Evolutionary conservation across 2,329 filamentous ascomycete genomes (phyloP).

Genomic region (Alternaria sp.): DNA sequence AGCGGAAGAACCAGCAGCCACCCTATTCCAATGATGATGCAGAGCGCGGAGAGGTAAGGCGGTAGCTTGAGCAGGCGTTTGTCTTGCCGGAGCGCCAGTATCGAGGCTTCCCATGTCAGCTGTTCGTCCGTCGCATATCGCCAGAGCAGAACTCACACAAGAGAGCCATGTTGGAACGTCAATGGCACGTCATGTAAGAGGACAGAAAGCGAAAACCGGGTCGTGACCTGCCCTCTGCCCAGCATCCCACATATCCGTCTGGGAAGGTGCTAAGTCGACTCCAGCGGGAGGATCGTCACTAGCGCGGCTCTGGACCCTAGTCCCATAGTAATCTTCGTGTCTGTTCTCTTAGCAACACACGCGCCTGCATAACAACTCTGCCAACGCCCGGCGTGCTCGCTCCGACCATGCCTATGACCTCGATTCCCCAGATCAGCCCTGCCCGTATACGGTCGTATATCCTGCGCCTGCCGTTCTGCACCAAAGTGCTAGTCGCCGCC

Average conservation of each 20-base stretch:
- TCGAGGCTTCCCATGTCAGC: conserved; percentile 54
- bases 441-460: conserved; percentile 79
- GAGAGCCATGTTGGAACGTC: conserved; percentile 40
- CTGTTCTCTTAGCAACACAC: conserved; percentile 8
- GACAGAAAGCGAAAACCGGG: conserved; percentile 6
- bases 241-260: conserved; percentile 20
- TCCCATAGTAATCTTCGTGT: conserved; percentile 12
- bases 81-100: conserved; percentile 76
- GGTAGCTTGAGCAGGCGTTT: conserved; percentile 82
- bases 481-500: conserved; percentile 70
- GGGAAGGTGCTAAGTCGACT: conserved; percentile 13
- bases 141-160: conserved; percentile 33
- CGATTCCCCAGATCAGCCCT: conserved; percentile 69
- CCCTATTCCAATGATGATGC: conserved; percentile 80
- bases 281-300: conserved; percentile 21
- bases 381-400: conserved; percentile 15
- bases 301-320: conserved; percentile 22
- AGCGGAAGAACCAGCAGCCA: conserved; percentile 92
- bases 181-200: conserved; percentile 8
- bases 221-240: conserved; percentile 19
- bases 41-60: conserved; percentile 84
- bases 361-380: conserved; percentile 17
- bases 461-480: conserved; percentile 85
- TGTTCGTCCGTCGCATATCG: neutral
- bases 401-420: conserved; percentile 43